A percentile compares a stretch with the other conserved stretches of the same genome.
Evolutionary conservation across 2,329 filamentous ascomycete species (phyloP).

Genomic region (Juglanconis sp.): DNA sequence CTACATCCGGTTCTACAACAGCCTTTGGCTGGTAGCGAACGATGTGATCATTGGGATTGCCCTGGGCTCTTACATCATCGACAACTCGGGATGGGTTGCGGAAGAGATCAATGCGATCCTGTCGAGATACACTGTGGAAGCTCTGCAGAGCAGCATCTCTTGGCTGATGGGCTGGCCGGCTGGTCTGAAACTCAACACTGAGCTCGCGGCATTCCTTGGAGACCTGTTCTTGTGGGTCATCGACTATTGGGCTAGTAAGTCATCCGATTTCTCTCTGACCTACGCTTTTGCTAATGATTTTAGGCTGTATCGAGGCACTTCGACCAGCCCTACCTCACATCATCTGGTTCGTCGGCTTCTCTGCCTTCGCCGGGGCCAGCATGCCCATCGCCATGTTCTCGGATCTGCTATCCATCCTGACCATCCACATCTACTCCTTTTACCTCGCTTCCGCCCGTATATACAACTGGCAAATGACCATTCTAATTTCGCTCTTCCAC

Average conservation of each 20-base stretch:
- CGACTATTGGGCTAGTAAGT: conserved; percentile 87
- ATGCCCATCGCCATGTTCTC: conserved; percentile 97
- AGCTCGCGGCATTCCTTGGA: conserved; percentile 88
- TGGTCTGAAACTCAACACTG: conserved; percentile 90
- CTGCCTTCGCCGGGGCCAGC: conserved; percentile 91
- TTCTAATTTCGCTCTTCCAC: conserved; percentile 96
- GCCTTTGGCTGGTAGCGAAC: conserved; percentile 95
- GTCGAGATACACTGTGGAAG: conserved; percentile 80
- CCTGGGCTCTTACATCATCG: conserved; percentile 92
- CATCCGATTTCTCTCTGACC: background rate
- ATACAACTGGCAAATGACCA: conserved; percentile 97
- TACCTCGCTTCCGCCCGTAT: conserved; percentile 96
- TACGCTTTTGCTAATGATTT: conserved; percentile 22
- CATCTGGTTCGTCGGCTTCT: conserved; percentile 90
- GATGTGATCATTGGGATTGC: conserved; percentile 98
- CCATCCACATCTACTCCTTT: conserved; percentile 95
- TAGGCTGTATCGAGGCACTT: conserved; percentile 72
- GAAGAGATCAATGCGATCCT: conserved; percentile 73
- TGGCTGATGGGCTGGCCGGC: conserved; percentile 97
- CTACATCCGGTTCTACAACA: conserved; percentile 99
- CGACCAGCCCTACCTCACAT: conserved; percentile 79
- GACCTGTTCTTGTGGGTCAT: conserved; percentile 98
- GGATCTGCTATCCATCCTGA: conserved; percentile 85
- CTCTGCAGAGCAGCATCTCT: conserved; percentile 80
- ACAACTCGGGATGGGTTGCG: conserved; percentile 84